Conservation (phyloP, 2,329 filamentous ascomycete species). For the Mycocentrospora acerina region DNA sequence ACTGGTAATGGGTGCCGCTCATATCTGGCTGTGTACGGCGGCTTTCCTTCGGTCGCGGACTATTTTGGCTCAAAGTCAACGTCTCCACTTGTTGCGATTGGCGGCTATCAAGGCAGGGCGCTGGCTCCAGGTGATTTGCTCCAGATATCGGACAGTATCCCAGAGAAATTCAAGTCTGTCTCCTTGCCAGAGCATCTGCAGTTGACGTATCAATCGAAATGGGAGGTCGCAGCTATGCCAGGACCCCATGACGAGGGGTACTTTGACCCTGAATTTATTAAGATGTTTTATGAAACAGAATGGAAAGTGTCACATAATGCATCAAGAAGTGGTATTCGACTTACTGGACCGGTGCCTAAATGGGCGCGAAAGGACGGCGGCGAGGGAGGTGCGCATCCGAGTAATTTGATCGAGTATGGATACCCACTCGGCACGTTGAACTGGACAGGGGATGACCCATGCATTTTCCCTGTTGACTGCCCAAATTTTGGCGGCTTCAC, state of each 20-base stretch:
- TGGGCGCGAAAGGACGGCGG: conserved; percentile 63
- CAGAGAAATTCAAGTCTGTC: conserved; percentile 30
- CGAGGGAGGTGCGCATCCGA: conserved; percentile 64
- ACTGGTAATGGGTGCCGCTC: conserved; percentile 56
- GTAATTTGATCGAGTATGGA: conserved; percentile 55
- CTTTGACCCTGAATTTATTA: conserved; percentile 53
- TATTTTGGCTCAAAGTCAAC: conserved; percentile 64
- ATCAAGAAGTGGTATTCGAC: conserved; percentile 60
- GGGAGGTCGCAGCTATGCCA: conserved; percentile 57
- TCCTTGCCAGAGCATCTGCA: conserved; percentile 49
- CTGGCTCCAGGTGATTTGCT: conserved; percentile 58
- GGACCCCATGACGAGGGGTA: conserved; percentile 60
- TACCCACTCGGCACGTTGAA: conserved; percentile 61
- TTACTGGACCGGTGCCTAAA: conserved; percentile 59
- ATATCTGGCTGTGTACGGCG: conserved; percentile 61
- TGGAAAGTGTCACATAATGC: conserved; percentile 65
- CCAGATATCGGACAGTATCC: conserved; percentile 45
- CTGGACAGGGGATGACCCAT: conserved; percentile 63
- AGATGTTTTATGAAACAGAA: conserved; percentile 58
- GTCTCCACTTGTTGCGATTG: conserved; percentile 58
- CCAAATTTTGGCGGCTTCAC: conserved; percentile 65
- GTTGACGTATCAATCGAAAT: conserved; percentile 53
- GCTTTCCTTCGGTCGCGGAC: conserved; percentile 54
- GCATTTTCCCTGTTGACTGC: conserved; percentile 61
- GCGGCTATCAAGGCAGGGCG: conserved; percentile 61